Percentiles rank a stretch among this genome's conserved stretches.
Evolutionary conservation across 345 rosid genomes (phyloP).

Genomic region (Carallia brachiata): DNA sequence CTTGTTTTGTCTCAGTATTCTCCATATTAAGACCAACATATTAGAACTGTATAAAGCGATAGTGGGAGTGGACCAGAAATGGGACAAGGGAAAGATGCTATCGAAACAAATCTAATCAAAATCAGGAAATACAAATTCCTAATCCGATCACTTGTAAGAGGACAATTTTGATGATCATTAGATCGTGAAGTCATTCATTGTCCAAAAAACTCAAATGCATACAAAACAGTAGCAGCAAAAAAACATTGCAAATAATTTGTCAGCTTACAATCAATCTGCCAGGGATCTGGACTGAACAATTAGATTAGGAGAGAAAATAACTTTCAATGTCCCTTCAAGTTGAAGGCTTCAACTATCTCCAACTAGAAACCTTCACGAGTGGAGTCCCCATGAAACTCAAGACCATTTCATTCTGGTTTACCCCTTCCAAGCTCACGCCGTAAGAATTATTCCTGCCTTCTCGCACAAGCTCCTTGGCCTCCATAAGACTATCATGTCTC

Average conservation of each 20-base stretch:
- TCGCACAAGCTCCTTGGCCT: constrained; percentile 34
- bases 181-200: too few relatives aligned
- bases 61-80: neutral
- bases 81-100: neutral
- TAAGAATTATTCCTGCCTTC: constrained; percentile 27
- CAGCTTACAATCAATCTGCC: too few relatives aligned
- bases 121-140: neutral
- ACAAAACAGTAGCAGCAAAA: too few relatives aligned
- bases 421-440: constrained; percentile 27
- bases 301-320: too few relatives aligned
- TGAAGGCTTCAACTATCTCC: constrained; percentile 20
- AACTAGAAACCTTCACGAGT: constrained; percentile 35
- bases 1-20: neutral
- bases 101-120: fast-evolving
- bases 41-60: neutral
- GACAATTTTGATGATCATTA: too few relatives aligned
- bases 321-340: too few relatives aligned
- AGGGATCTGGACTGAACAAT: too few relatives aligned
- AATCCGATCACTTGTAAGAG: too few relatives aligned
- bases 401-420: constrained; percentile 26
- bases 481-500: constrained; percentile 21
- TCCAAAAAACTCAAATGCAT: too few relatives aligned
- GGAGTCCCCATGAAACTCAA: constrained; percentile 33
- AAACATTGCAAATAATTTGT: too few relatives aligned
- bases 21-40: neutral